Percentiles rank a stretch among this genome's conserved stretches.
phyloP scores from a whole-genome alignment of 2,329 filamentous ascomycete genomes.

The Tolypocladium ophioglossoides region DNA sequence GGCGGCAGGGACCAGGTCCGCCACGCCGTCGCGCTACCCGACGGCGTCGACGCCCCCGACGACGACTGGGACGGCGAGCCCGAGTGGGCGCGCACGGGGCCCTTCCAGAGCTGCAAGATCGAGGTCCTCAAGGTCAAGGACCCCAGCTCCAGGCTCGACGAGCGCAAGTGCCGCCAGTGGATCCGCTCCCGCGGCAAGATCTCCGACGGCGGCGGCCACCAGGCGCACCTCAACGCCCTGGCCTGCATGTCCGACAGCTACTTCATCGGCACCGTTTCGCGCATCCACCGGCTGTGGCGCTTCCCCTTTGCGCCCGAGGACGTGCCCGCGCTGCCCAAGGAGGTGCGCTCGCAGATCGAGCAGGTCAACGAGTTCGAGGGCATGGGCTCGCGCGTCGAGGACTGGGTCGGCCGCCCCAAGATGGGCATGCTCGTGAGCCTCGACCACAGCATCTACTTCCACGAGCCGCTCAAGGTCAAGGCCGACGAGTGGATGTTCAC shows the following conservation, averaged over 20 bases:
- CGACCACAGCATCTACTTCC: conserved; percentile 65
- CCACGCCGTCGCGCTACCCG: conserved; percentile 55
- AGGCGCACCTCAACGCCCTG: conserved; percentile 76
- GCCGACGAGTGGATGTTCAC: conserved; percentile 70
- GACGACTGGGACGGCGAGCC: conserved; percentile 32
- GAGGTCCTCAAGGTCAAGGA: conserved; percentile 24
- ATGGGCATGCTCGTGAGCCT: conserved; percentile 80
- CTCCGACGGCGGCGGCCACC: conserved; percentile 58
- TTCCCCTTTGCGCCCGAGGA: conserved; percentile 48
- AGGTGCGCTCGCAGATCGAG: conserved; percentile 24
- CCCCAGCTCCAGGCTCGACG: conserved; percentile 43
- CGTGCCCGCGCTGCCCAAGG: conserved; percentile 38
- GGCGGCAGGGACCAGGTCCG: conserved; percentile 42
- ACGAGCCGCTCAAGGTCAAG: conserved; percentile 45
- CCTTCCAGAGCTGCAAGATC: conserved; percentile 36
- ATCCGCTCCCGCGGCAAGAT: conserved; percentile 66
- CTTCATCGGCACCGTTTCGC: conserved; percentile 82
- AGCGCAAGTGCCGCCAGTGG: conserved; percentile 64
- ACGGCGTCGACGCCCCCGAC: conserved; percentile 24
- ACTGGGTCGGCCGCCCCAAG: conserved; percentile 40
- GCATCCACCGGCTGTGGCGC: conserved; percentile 71
- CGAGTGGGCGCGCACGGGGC: conserved; percentile 38
- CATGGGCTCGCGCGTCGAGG: conserved; percentile 28
- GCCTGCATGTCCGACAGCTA: conserved; percentile 90
- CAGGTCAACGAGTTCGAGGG: conserved; percentile 32